Base-by-base conservation (phyloP, 305 asterid genomes). In the Fraxinus angustifolia region DNA sequence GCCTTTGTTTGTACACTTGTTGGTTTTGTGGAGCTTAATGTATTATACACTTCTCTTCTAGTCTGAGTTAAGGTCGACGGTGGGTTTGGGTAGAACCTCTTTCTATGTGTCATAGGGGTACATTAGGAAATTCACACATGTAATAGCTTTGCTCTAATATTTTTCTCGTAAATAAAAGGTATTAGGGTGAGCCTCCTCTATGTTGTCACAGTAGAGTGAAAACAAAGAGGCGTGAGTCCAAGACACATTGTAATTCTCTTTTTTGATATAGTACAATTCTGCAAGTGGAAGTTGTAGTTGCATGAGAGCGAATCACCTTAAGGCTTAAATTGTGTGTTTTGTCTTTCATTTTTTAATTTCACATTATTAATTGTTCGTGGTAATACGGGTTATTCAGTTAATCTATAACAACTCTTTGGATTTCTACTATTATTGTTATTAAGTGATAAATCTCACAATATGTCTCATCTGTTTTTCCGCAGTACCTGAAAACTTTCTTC, bases 401-500 rank as follows among this genome's bases (percentile, higher is more conserved):
- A 23, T 65, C 73, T 1, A 31, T 68, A 68, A 68, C 21, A 30
- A 30, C 21, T 31, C 40, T 30, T 68, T 12, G 36, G 74, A 30
- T 68, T 12, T 31, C 36, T 12, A 68, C 74, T 26, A 68, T 12
- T 68, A 60, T 68, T 30, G 74, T 71, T 33, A 38, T 16, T 71
- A 71, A 16, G 73, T 10, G 35, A 65, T 26, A 65, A 65, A 12
- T 65, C 34, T 65, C 16, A 28, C 19, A 65, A 65, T 23, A 65
- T 11, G 73, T 26, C 38, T 26, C 38, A 11, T 28, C 4, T 30
- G 74, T 34, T 30, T 68, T 68, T 68, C 74, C 4, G n/a, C 74
- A 5, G 38, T 68, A 12, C 21, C 74, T 11, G 40, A 58, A 85
- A 67, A 40, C 42, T 77, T 81, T 21, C 75, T 72, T 3, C 71